Base-by-base conservation (phyloP, 148 eudicot species). In the Agrostemma githago region DNA sequence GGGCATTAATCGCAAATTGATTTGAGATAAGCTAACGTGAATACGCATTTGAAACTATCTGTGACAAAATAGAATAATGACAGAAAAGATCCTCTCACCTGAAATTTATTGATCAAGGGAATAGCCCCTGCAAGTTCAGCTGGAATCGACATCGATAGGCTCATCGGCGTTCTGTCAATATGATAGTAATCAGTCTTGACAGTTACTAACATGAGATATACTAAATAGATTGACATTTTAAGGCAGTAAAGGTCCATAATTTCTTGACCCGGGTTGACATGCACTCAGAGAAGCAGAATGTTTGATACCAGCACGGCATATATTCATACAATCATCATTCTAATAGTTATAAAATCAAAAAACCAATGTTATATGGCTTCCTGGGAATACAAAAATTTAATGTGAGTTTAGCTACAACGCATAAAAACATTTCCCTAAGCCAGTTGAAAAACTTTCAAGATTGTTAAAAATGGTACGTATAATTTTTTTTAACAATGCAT, bases 121-220 rank as follows among this genome's bases (percentile, higher is more conserved):
- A 96, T 89, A 37, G 99, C 99, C 72, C 97, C 92, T 41, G 97
- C 89, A 81, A 96, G 94, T 77, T 96, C 99, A 57, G 90, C 88
- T 69, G 99, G 96, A 79, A 96, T 89, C 58, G 89, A 91, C 86
- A 87, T 90, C 42, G 94, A 92, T 77, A 96, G 73, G 17, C 94
- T 92, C 78, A 79, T 87, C 1, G 97, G 99, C 16, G 99, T 96
- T 63, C 99, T 96, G 92, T 83, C 81, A 72, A 37, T 71, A 75
- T 14, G 63, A 34, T 38, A 42, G n/a, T 74, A 74, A 71, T 6
- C 66, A 44, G 59, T 26, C 34, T 46, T 34, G 62, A 3, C 39
- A 62, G 70, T 75, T 51, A 75, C 53, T 42, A 12, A 34, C 46
- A 43, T 2, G 64, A 68, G 65, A 61, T 61, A 9, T 39, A 41